A percentile compares a stretch with the other conserved stretches of the same genome.
These are phyloP conservation scores for Coriaria nepalensis DNA, from an alignment of 306 rosid species.

Conservation along the genomic window DNA sequence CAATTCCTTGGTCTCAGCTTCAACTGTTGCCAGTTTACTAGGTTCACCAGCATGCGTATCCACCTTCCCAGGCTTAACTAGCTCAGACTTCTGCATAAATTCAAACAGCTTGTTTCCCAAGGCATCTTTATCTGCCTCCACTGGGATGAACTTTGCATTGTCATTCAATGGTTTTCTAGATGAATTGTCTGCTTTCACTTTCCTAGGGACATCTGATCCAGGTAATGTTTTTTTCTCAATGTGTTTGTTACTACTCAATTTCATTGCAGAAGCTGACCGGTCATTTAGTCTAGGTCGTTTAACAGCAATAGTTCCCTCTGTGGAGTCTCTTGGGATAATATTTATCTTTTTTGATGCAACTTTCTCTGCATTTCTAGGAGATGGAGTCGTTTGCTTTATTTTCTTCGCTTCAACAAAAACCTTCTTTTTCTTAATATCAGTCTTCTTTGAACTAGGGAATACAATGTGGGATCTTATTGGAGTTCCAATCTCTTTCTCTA, in stretches of 20 bases:
- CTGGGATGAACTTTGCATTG: conserved; percentile 19
- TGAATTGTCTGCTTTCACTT: conserved; percentile 22
- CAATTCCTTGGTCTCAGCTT: conserved; percentile 19
- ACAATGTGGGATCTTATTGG: conserved; percentile 67
- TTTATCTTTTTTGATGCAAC: conserved; percentile 21
- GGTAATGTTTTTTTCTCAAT: conserved; percentile 19
- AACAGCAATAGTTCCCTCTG: conserved; percentile 19
- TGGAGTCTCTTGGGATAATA: conserved; percentile 18
- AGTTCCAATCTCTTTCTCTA: conserved; percentile 50
- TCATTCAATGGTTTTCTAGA: conserved; percentile 22
- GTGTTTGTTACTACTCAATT: conserved; percentile 20
- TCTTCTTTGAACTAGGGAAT: conserved; percentile 38
- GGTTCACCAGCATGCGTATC: conserved; percentile 20
- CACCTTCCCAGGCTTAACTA: conserved; percentile 23
- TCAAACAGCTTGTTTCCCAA: conserved; percentile 28
- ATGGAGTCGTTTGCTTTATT: conserved; percentile 13
- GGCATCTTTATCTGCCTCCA: conserved; percentile 27
- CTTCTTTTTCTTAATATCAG: conserved; percentile 17
- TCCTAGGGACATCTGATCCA: conserved; percentile 28
- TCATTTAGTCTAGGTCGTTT: conserved; percentile 19
- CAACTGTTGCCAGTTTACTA: conserved; percentile 16
- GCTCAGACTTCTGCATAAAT: conserved; percentile 17
- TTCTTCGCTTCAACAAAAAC: conserved; percentile 15
- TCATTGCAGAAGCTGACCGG: conserved; percentile 20
- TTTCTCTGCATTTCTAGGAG: conserved; percentile 24